Conservation (phyloP, 2,329 filamentous ascomycete species). For the Ophiostoma sp. region DNA sequence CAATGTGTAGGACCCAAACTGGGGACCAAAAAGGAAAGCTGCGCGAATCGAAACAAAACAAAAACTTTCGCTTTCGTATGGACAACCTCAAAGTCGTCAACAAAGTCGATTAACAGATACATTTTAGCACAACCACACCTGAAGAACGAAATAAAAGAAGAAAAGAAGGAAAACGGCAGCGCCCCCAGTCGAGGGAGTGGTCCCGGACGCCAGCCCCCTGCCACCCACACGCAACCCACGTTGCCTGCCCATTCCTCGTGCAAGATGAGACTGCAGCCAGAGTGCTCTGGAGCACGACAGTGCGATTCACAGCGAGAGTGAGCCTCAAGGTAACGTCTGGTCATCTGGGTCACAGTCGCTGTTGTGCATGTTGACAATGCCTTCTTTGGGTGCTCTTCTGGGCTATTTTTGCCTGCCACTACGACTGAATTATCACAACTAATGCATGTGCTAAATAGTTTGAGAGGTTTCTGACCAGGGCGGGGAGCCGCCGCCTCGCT, state of each 20-base stretch:
- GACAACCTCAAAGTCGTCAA: not conserved
- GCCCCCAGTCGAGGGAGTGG: not conserved
- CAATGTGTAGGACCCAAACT: not conserved
- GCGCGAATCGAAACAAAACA: not conserved
- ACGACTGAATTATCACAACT: not conserved
- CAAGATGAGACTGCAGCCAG: not conserved
- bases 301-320: not conserved
- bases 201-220: not conserved
- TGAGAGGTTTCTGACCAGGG: not conserved
- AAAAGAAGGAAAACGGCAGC: not conserved
- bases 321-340: not conserved
- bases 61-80: not conserved
- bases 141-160: not conserved
- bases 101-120: not conserved
- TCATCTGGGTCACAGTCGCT: not conserved
- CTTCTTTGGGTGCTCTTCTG: not conserved
- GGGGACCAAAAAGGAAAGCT: not conserved
- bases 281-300: not conserved
- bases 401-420: not conserved
- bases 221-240: conserved; percentile 16
- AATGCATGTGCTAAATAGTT: not conserved
- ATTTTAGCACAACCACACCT: not conserved
- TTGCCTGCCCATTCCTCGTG: conserved; percentile 15
- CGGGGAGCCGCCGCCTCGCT: not conserved
- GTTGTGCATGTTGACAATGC: not conserved